Evolutionary conservation across 495 filamentous ascomycete genomes (phyloP), one percentile per base, ranked within the genome.

Genomic region (Extremus antarcticus): DNA sequence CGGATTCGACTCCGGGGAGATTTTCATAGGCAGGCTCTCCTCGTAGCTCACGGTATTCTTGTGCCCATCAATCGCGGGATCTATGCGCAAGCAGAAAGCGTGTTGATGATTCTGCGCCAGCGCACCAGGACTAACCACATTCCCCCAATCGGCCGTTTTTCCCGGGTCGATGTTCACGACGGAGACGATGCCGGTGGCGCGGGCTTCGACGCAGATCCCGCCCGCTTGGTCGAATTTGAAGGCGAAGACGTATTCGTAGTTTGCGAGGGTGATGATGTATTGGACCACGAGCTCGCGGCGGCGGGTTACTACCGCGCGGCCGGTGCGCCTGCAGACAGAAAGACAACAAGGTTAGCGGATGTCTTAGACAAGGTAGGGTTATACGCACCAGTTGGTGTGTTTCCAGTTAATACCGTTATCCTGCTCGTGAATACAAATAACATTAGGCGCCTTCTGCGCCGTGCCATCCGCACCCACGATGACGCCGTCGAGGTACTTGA

Each of bases 301-400:
- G n/a, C 67, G 56, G 13, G 56, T 61, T n/a, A 68, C 57, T 11
- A 61, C 62, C 2, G 64, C 62, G 39, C 60, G 59, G 43, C 53
- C 60, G 48, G 66, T 67, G 7, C 82, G 73, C 29, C n/a, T n/a
- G n/a, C n/a, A n/a, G n/a, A n/a, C n/a, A n/a, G n/a, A n/a, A n/a
- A n/a, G n/a, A n/a, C n/a, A n/a, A n/a, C n/a, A n/a, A n/a, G n/a
- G n/a, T n/a, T n/a, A n/a, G n/a, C n/a, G n/a, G n/a, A n/a, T n/a
- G n/a, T n/a, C n/a, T n/a, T n/a, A n/a, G n/a, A n/a, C n/a, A n/a
- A n/a, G n/a, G n/a, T n/a, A n/a, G n/a, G n/a, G n/a, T n/a, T n/a
- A n/a, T n/a, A n/a, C n/a, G n/a, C n/a, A n/a, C 61, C 83, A 85
- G 56, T 85, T 85, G 8, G 64, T 70, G 50, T 68, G 67, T 55